Conservation (phyloP, 225 moss, liverwort and hornwort species). For the Marchantia polymorpha region DNA sequence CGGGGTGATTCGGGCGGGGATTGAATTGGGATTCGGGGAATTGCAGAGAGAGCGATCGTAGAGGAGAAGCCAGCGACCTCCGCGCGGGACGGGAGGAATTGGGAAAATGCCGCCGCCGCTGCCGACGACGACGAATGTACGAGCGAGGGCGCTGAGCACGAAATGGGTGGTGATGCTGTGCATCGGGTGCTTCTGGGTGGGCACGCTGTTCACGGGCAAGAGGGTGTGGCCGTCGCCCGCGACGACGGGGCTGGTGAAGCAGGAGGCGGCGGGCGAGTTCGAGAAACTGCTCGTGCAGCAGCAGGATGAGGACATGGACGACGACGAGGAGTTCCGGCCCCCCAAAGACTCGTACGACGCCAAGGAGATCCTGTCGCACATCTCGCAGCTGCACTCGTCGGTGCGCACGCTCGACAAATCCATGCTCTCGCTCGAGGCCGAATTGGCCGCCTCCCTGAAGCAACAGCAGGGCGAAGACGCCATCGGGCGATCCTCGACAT, state of each 20-base stretch:
- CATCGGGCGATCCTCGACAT: neutral
- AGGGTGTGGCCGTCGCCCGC: slow-evolving; percentile 6
- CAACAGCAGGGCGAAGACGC: slow-evolving; percentile 1
- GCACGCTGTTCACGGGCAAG: slow-evolving; percentile 11
- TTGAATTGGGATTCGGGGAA: too few relatives aligned
- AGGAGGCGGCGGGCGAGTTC: slow-evolving; percentile 3
- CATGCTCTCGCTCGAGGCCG: slow-evolving; percentile 17
- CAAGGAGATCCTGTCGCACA: slow-evolving; percentile 7
- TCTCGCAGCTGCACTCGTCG: slow-evolving; percentile 25
- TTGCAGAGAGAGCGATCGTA: too few relatives aligned
- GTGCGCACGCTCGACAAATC: slow-evolving; percentile 8
- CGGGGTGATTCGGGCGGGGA: too few relatives aligned
- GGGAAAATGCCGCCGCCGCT: neutral
- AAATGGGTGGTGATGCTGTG: slow-evolving; percentile 24
- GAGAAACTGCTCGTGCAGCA: slow-evolving; percentile 8
- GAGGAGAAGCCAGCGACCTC: neutral
- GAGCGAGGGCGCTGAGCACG: slow-evolving; percentile 10
- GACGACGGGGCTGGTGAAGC: neutral
- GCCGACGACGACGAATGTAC: neutral
- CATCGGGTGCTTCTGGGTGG: slow-evolving; percentile 21
- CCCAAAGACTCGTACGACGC: slow-evolving; percentile 7
- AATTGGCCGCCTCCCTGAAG: slow-evolving; percentile 15
- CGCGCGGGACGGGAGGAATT: neutral
- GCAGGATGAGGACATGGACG: neutral
- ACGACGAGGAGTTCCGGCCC: slow-evolving; percentile 1